These are phyloP conservation scores for Bisporella sp. DNA, from an alignment of 2,329 filamentous ascomycete genomes.

Conservation along the genomic window DNA sequence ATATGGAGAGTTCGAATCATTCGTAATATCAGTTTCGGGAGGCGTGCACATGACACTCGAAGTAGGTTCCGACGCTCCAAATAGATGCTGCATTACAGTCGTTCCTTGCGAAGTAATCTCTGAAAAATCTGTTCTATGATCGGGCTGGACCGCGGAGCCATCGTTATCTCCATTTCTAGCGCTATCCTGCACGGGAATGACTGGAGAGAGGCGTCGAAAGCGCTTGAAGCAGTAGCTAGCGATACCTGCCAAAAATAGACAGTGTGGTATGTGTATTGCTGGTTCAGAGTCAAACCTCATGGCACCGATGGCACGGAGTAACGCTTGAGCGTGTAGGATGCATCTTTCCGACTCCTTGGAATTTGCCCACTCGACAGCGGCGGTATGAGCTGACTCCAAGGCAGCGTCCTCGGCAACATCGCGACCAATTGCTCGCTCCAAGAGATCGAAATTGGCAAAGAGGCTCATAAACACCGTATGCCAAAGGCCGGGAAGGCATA, in stretches of 20 bases:
- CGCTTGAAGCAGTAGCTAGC: slow-evolving; percentile 6
- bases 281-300: neutral
- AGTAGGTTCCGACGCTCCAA: neutral
- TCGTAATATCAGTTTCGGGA: neutral
- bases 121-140: neutral
- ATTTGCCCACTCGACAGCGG: neutral
- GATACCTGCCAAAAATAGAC: slow-evolving; percentile 6
- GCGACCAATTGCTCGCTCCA: neutral
- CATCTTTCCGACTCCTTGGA: neutral
- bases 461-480: neutral
- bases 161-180: neutral
- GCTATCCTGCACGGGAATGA: neutral
- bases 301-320: neutral
- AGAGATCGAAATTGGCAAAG: neutral
- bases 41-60: neutral
- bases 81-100: neutral
- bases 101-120: neutral
- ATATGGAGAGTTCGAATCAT: neutral
- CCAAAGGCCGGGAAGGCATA: neutral
- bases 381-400: neutral
- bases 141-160: neutral
- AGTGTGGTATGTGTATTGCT: neutral
- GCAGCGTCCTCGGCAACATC: neutral
- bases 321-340: neutral
- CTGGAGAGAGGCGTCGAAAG: slow-evolving; percentile 2